Conservation (phyloP, 2,329 filamentous ascomycete genomes). For the Dactylellina sp. region DNA sequence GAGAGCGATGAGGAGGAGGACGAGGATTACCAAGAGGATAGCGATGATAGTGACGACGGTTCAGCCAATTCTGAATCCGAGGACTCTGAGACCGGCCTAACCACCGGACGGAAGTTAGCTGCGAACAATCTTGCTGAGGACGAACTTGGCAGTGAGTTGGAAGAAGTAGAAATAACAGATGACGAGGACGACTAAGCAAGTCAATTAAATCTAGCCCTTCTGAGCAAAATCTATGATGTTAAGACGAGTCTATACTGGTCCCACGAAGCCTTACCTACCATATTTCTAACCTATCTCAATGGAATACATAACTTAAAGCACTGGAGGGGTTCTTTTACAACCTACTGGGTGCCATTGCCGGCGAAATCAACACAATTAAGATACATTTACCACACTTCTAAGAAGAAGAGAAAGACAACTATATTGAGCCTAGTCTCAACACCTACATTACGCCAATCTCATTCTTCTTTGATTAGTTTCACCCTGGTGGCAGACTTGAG, state of each 20-base stretch:
- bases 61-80: slow-evolving; percentile 24
- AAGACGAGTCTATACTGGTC: background rate
- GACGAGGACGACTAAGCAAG: slow-evolving; percentile 13
- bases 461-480: too few relatives aligned
- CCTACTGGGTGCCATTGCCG: too few relatives aligned
- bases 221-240: background rate
- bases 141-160: slow-evolving; percentile 47
- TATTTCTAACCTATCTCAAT: too few relatives aligned
- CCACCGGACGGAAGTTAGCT: background rate
- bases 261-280: too few relatives aligned
- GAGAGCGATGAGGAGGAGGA: slow-evolving; percentile 41
- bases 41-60: slow-evolving; percentile 13
- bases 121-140: slow-evolving; percentile 48
- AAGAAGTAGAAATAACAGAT: slow-evolving; percentile 52
- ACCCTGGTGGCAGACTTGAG: too few relatives aligned
- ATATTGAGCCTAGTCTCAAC: too few relatives aligned
- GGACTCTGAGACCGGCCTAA: slow-evolving; percentile 16
- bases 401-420: too few relatives aligned
- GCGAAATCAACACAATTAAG: too few relatives aligned
- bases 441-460: too few relatives aligned
- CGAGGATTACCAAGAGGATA: slow-evolving; percentile 28
- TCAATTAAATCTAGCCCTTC: background rate
- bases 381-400: too few relatives aligned
- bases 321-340: too few relatives aligned
- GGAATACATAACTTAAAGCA: too few relatives aligned